Evolutionary conservation across 352 stramenopile genomes (phyloP).

Genomic region (Pilasporangium apinafurcum): DNA sequence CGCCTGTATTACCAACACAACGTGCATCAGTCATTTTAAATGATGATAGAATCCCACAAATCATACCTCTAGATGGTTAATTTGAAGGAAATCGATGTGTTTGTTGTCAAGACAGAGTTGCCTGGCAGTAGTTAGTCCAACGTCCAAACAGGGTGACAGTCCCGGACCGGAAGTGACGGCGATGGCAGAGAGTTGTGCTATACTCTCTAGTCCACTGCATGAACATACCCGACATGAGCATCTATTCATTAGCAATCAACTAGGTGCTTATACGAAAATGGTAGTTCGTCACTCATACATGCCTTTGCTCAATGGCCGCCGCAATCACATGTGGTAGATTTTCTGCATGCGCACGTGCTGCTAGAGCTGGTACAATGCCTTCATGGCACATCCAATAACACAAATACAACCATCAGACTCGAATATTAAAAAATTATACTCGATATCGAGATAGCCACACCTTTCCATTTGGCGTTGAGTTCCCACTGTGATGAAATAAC

Average conservation of each 20-base stretch:
- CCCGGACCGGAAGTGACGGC: constrained; percentile 95
- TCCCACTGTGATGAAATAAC: constrained; percentile 93
- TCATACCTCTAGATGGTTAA: constrained; percentile 96
- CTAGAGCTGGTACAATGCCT: constrained; percentile 96
- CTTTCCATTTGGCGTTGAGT: constrained; percentile 81
- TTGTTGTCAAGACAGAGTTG: constrained; percentile 82
- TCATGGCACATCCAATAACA: too few species aligned
- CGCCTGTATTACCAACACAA: constrained; percentile 33
- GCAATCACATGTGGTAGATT: constrained; percentile 94
- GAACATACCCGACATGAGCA: not conserved
- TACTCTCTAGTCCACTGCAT: constrained; percentile 47
- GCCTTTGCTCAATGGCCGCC: constrained; percentile 86
- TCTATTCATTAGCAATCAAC: not conserved
- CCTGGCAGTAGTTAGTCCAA: constrained; percentile 82
- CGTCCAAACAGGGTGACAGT: constrained; percentile 96
- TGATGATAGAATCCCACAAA: too few species aligned
- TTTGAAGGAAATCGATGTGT: constrained; percentile 90
- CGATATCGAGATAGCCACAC: constrained; percentile 10
- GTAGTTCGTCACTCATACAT: too few species aligned
- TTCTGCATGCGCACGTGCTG: constrained; percentile 89
- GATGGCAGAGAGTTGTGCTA: constrained; percentile 91
- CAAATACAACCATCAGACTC: not conserved
- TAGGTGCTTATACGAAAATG: constrained; percentile 43
- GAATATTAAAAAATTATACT: not conserved
- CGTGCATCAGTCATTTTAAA: too few species aligned